Conservation (phyloP, 768 basidiomycete genomes). For the Gautieria morchelliformis region DNA sequence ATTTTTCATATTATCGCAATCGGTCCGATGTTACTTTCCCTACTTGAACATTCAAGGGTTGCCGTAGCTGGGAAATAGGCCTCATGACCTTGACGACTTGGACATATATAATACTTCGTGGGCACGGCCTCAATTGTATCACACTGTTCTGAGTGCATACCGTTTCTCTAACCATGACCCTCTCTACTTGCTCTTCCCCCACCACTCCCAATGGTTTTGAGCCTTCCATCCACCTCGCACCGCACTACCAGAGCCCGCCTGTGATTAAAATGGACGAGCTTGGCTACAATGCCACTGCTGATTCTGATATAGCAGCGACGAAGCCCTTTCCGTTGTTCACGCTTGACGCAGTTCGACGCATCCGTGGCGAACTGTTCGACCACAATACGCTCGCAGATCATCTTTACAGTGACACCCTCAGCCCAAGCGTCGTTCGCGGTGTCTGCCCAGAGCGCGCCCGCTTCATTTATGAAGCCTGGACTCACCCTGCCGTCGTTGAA, state of each 20-base stretch:
- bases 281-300: neutral
- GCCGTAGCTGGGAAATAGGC: too few species aligned
- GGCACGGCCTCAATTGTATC: neutral
- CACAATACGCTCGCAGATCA: slow-evolving; percentile 5
- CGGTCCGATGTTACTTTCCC: too few species aligned
- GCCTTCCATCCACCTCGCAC: slow-evolving; percentile 1
- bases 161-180: neutral
- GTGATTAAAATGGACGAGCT: slow-evolving; percentile 1
- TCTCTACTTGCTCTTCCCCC: neutral
- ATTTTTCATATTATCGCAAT: too few species aligned
- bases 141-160: neutral
- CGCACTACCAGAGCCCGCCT: neutral
- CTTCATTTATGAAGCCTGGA: slow-evolving; percentile 6
- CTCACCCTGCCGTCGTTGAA: neutral
- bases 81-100: neutral
- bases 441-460: slow-evolving; percentile 3
- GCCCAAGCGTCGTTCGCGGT: slow-evolving; percentile 5
- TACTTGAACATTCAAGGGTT: too few species aligned
- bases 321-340: slow-evolving; percentile 9
- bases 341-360: slow-evolving; percentile 6
- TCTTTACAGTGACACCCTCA: slow-evolving; percentile 4
- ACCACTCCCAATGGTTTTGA: neutral
- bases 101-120: neutral
- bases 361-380: slow-evolving; percentile 5
- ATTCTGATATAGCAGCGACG: neutral